Conservation (phyloP, 1,284 basidiomycete species). For the Pascua sp. region DNA sequence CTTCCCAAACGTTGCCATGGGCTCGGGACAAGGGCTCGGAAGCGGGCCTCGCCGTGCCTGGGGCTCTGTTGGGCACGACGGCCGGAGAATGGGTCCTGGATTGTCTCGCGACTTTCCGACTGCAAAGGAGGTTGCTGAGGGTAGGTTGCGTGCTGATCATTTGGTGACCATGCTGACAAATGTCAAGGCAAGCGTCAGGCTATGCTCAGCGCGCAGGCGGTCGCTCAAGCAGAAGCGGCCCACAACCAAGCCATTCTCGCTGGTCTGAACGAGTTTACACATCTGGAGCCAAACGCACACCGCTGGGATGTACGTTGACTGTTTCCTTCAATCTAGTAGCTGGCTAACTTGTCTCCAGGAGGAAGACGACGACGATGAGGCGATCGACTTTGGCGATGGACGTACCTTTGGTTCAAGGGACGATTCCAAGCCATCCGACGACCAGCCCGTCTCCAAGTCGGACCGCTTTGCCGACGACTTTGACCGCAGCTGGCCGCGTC, state of each 20-base stretch:
- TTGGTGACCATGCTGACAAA: not conserved
- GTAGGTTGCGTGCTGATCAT: conserved; percentile 49
- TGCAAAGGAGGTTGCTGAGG: conserved; percentile 82
- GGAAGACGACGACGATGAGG: conserved; percentile 82
- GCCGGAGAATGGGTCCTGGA: conserved; percentile 14
- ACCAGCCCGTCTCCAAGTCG: conserved; percentile 37
- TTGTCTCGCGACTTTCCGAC: conserved; percentile 66
- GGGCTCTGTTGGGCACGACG: conserved; percentile 11
- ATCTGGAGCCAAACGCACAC: conserved; percentile 84
- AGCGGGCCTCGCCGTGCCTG: conserved; percentile 20
- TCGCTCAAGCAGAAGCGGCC: conserved; percentile 51
- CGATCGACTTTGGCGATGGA: conserved; percentile 90
- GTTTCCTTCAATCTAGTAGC: conserved; percentile 1
- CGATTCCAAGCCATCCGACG: conserved; percentile 31
- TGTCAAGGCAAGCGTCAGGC: conserved; percentile 35
- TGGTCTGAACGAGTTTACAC: conserved; percentile 77
- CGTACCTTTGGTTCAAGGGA: conserved; percentile 60
- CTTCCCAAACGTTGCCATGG: conserved; percentile 28
- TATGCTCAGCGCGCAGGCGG: conserved; percentile 34
- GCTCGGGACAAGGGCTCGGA: conserved; percentile 30
- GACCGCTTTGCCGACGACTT: conserved; percentile 66
- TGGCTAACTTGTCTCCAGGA: conserved; percentile 58
- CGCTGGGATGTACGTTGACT: conserved; percentile 81
- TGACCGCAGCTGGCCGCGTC: conserved; percentile 83
- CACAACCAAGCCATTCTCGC: conserved; percentile 60